Evolutionary conservation across 257 asterid genomes (phyloP).

Genomic region (Ocimum tenuiflorum): DNA sequence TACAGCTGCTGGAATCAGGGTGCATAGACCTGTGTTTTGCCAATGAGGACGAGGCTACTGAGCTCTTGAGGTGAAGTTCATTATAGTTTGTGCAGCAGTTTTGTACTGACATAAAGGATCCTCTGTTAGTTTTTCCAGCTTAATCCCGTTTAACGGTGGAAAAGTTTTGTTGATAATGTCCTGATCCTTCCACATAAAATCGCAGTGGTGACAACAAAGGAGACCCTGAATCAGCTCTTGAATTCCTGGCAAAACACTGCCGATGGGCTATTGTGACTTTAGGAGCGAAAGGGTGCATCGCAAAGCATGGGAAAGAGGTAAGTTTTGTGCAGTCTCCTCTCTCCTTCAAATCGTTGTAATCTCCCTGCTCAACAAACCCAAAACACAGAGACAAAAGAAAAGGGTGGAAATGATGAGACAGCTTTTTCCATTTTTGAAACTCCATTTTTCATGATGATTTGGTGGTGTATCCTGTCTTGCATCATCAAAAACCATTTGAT

Average conservation of each 20-base stretch:
- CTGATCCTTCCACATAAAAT: background rate
- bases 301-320: constrained; percentile 76
- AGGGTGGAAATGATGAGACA: too few species aligned
- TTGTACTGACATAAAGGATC: background rate
- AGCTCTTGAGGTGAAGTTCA: constrained; percentile 55
- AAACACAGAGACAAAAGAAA: too few species aligned
- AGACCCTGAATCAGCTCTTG: constrained; percentile 65
- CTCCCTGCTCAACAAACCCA: too few species aligned
- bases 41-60: constrained; percentile 93
- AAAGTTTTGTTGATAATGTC: too few species aligned
- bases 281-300: constrained; percentile 87
- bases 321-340: background rate
- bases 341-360: background rate
- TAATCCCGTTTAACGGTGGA: too few species aligned
- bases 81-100: background rate
- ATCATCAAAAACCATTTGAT: too few species aligned
- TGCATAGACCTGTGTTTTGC: constrained; percentile 92
- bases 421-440: too few species aligned
- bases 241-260: constrained; percentile 68
- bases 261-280: constrained; percentile 91
- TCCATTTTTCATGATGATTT: too few species aligned
- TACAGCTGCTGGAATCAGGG: constrained; percentile 73
- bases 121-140: too few species aligned
- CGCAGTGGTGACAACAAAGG: constrained; percentile 50
- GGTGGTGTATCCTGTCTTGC: too few species aligned